Evolutionary conservation across 306 rosid species (phyloP).

Genomic region (Boehmeria nivea): DNA sequence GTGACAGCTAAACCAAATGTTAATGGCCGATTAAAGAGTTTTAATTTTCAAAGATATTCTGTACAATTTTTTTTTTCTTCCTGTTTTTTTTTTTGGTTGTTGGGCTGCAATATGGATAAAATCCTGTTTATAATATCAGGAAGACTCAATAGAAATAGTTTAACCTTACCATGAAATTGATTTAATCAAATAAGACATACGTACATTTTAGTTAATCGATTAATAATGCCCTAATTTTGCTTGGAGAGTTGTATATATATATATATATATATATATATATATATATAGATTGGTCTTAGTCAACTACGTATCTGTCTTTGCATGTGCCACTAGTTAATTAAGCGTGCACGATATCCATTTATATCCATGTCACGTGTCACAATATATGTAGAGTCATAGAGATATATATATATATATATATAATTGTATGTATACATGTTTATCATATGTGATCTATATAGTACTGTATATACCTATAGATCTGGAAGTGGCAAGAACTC

Average conservation of each 20-base stretch:
- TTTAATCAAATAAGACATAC: neutral
- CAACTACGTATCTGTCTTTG: neutral
- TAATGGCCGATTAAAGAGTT: too few species aligned
- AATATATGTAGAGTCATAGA: neutral
- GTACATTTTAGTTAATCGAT: neutral
- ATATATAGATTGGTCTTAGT: too few species aligned
- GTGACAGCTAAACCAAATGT: too few species aligned
- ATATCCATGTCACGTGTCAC: too few species aligned
- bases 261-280: too few species aligned
- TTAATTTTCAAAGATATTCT: too few species aligned
- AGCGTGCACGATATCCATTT: neutral
- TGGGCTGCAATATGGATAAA: too few species aligned
- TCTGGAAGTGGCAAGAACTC: slow-evolving; percentile 92
- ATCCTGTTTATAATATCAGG: too few species aligned
- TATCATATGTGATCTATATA: too few species aligned
- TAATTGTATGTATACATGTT: neutral
- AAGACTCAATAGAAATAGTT: neutral
- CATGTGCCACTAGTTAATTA: neutral
- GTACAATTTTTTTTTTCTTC: too few species aligned
- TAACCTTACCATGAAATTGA: neutral
- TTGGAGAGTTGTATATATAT: too few species aligned
- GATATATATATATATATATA: neutral
- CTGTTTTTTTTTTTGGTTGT: too few species aligned
- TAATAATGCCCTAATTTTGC: neutral
- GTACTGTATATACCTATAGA: slow-evolving; percentile 83